A percentile compares a stretch with the other conserved stretches of the same genome.
Evolutionary conservation across 345 rosid genomes (phyloP).

Genomic region (Hevea brasiliensis): DNA sequence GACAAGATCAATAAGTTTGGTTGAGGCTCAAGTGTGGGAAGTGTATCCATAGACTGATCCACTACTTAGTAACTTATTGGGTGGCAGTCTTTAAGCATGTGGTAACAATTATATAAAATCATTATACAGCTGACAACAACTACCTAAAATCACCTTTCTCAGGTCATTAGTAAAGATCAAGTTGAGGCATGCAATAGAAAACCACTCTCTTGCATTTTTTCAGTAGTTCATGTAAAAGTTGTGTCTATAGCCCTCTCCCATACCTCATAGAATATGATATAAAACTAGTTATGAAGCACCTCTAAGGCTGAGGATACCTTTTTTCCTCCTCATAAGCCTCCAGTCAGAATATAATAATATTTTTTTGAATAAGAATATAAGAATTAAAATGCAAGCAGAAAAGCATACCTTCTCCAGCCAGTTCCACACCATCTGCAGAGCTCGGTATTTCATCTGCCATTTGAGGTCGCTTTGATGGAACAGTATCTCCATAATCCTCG

Average conservation of each 20-base stretch:
- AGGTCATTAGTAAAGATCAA: not conserved
- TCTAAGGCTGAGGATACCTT: not conserved
- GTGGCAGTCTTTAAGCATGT: not conserved
- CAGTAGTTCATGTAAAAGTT: not conserved
- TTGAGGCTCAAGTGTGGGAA: not conserved
- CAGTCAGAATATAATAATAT: not conserved
- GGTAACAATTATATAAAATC: not conserved
- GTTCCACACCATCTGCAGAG: conserved; percentile 39
- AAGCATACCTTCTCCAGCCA: conserved; percentile 58
- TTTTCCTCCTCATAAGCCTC: not conserved
- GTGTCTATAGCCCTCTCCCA: not conserved
- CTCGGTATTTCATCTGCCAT: conserved; percentile 36
- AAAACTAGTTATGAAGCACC: not conserved
- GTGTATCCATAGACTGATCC: not conserved
- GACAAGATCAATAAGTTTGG: not conserved
- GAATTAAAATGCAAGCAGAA: conserved; percentile 22
- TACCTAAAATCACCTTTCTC: not conserved
- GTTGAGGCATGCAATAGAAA: not conserved
- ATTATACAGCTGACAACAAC: not conserved
- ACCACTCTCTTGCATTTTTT: not conserved
- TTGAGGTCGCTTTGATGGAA: conserved; percentile 61
- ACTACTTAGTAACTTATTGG: not conserved
- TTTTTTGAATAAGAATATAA: not conserved
- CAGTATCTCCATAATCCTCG: conserved; percentile 72
- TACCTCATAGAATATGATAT: not conserved